Conservation (phyloP, 441 rosid species). For the Manihot esculenta region DNA sequence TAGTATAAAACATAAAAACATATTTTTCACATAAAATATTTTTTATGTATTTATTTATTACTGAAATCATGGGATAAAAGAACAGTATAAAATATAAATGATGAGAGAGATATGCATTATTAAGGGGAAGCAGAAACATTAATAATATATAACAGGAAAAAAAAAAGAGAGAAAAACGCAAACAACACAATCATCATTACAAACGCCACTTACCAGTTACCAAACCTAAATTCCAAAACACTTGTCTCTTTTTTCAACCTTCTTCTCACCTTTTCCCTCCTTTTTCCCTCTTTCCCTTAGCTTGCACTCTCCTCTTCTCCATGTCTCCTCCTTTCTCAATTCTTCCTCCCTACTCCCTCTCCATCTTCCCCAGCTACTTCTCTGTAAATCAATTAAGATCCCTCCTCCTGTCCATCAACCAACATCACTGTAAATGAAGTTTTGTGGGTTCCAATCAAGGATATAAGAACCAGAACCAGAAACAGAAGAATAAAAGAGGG, state of each 20-base stretch:
- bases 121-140: neutral
- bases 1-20: too few relatives aligned
- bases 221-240: conserved; percentile 42
- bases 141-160: neutral
- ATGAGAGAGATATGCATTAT: too few relatives aligned
- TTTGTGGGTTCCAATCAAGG: neutral
- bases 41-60: too few relatives aligned
- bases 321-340: conserved; percentile 17
- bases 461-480: neutral
- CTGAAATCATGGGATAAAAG: neutral
- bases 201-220: conserved; percentile 43
- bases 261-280: conserved; percentile 31
- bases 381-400: too few relatives aligned
- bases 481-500: neutral
- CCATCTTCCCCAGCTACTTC: neutral
- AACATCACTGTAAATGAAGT: conserved; percentile 5
- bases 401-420: too few relatives aligned
- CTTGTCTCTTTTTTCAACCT: conserved; percentile 33
- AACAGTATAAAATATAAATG: too few relatives aligned
- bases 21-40: too few relatives aligned
- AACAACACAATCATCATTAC: conserved; percentile 53
- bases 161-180: conserved; percentile 18
- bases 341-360: conserved; percentile 26
- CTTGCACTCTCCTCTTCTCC: conserved; percentile 24
- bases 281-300: conserved; percentile 23